These are phyloP conservation scores for Geranium brycei DNA, from an alignment of 345 rosid species.

Conservation along the genomic window DNA sequence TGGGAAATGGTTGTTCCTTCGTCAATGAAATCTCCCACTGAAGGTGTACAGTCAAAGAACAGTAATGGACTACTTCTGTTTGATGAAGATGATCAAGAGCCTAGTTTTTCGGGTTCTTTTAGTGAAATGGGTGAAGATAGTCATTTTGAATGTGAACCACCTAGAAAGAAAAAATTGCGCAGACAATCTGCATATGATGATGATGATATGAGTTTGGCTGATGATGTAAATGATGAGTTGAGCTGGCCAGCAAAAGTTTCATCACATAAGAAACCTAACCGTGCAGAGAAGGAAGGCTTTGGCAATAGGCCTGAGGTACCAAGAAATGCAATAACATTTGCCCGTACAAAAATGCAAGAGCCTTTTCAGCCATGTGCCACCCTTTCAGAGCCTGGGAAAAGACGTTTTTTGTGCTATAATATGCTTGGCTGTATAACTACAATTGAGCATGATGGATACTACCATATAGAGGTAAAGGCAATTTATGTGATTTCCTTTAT, in stretches of 20 bases:
- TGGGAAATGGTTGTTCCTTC: conserved; percentile 92
- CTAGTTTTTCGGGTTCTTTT: conserved; percentile 42
- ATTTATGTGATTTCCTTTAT: background rate
- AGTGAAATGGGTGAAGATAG: conserved; percentile 55
- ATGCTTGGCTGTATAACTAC: conserved; percentile 88
- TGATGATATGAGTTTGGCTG: conserved; percentile 19
- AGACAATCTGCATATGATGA: conserved; percentile 35
- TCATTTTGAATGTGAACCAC: conserved; percentile 48
- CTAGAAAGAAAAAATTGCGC: conserved; percentile 53
- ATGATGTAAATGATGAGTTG: conserved; percentile 31
- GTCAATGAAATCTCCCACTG: conserved; percentile 78
- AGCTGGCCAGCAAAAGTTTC: conserved; percentile 28
- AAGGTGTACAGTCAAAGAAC: conserved; percentile 49
- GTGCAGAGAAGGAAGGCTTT: conserved; percentile 25
- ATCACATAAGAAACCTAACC: conserved; percentile 24
- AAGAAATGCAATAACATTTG: conserved; percentile 20
- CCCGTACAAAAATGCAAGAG: conserved; percentile 60
- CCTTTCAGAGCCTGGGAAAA: conserved; percentile 55
- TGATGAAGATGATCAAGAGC: conserved; percentile 58
- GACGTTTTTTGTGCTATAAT: conserved; percentile 82
- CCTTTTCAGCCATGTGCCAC: conserved; percentile 93
- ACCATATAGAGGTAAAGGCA: conserved; percentile 71
- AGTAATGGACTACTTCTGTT: conserved; percentile 57
- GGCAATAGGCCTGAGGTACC: conserved; percentile 26
- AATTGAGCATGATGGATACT: conserved; percentile 75